Conservation (phyloP, 176 grass and related monocot species). For the Eleusine coracana region DNA sequence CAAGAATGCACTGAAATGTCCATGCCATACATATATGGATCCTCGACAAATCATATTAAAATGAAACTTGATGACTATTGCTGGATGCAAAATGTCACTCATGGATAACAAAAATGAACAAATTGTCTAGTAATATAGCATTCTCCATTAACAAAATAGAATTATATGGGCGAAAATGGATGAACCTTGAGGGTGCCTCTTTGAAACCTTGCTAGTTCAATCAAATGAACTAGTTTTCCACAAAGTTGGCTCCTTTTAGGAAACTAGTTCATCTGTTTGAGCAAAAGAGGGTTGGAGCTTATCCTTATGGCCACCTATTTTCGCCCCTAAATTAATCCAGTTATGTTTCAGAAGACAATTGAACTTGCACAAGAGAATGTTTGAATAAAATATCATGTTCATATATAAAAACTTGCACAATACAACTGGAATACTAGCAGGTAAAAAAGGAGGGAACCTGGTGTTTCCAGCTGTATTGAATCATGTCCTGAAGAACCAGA, state of each 20-base stretch:
- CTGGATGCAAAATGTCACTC: constrained; percentile 1
- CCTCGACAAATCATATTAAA: constrained; percentile 18
- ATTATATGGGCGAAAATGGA: neutral
- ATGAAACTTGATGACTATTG: neutral
- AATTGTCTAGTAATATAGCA: constrained; percentile 24
- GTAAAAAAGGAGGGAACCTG: constrained; percentile 43
- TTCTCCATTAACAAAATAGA: neutral
- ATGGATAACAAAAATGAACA: neutral
- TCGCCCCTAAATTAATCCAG: constrained; percentile 2
- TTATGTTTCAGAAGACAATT: constrained; percentile 4
- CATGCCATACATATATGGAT: neutral
- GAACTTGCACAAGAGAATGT: neutral
- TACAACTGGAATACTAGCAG: constrained; percentile 16
- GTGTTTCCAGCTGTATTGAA: constrained; percentile 36
- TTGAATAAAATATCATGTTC: neutral
- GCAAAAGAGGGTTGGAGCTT: neutral
- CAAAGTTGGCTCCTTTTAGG: neutral
- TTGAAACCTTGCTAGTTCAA: neutral
- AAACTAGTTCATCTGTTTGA: neutral
- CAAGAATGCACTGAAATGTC: neutral
- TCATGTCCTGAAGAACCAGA: constrained; percentile 46
- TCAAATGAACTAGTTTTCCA: neutral
- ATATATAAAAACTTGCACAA: neutral
- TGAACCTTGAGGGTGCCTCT: neutral
- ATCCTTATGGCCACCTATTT: neutral